Conservation (phyloP, 129 eudicot species). For the Chrysanthemum makinoi region DNA sequence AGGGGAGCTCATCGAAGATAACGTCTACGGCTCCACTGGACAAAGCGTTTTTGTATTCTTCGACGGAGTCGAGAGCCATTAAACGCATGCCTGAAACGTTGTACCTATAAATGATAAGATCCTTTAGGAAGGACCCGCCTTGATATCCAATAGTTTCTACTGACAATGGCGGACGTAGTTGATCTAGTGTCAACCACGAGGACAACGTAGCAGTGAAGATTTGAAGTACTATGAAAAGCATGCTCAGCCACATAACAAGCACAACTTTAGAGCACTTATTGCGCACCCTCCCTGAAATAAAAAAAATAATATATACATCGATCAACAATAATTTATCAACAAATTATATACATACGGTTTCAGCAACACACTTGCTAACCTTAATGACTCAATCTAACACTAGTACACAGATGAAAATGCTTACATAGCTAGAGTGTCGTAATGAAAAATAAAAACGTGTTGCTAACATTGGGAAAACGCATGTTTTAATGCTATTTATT, state of each 20-base stretch:
- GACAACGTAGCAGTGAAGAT: slow-evolving; percentile 27
- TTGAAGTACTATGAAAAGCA: slow-evolving; percentile 22
- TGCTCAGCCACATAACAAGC: slow-evolving; percentile 24
- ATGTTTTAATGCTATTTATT: too few species aligned
- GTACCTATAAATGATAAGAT: slow-evolving; percentile 1
- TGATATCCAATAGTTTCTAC: slow-evolving; percentile 18
- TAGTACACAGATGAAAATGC: too few species aligned
- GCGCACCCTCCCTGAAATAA: slow-evolving; percentile 11
- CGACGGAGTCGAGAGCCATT: neutral
- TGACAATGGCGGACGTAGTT: slow-evolving; percentile 20
- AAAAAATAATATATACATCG: too few species aligned
- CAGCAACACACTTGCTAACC: too few species aligned
- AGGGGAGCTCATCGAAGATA: slow-evolving; percentile 14
- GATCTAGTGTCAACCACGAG: slow-evolving; percentile 27
- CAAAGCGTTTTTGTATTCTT: slow-evolving; percentile 20
- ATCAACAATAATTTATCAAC: too few species aligned
- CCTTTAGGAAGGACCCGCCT: slow-evolving; percentile 16
- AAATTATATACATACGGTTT: too few species aligned
- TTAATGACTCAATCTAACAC: too few species aligned
- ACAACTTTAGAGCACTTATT: slow-evolving; percentile 24
- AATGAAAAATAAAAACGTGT: too few species aligned
- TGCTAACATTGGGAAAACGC: too few species aligned
- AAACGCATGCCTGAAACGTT: neutral
- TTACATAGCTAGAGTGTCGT: too few species aligned
- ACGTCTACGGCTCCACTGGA: slow-evolving; percentile 8